These are phyloP conservation scores for Ceratocystis albifundus DNA, from an alignment of 2,329 filamentous ascomycete species.

Conservation along the genomic window DNA sequence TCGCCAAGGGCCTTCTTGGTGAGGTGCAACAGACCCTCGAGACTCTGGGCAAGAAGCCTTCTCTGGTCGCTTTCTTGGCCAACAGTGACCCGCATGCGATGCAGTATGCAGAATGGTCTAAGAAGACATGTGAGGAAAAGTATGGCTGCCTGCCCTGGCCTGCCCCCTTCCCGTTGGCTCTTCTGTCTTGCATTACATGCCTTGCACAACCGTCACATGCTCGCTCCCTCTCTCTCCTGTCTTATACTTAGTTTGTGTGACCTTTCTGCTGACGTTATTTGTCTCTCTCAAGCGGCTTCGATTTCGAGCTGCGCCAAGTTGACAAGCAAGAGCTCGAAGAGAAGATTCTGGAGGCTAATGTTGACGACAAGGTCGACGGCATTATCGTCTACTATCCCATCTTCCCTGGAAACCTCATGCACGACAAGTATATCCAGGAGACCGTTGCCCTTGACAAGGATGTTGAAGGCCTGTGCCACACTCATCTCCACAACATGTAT, in stretches of 20 bases:
- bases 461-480: constrained; percentile 87
- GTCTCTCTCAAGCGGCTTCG: constrained; percentile 58
- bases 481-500: constrained; percentile 98
- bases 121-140: constrained; percentile 94
- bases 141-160: constrained; percentile 39
- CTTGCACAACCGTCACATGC: not conserved
- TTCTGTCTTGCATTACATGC: constrained; percentile 4
- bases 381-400: constrained; percentile 99
- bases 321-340: constrained; percentile 85
- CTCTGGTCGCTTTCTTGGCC: constrained; percentile 81
- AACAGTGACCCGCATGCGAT: constrained; percentile 82
- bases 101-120: constrained; percentile 94
- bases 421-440: constrained; percentile 94
- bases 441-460: constrained; percentile 84
- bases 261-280: constrained; percentile 7
- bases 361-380: constrained; percentile 63
- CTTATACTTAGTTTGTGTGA: not conserved
- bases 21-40: constrained; percentile 69
- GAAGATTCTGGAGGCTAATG: constrained; percentile 72
- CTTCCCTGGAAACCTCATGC: constrained; percentile 64
- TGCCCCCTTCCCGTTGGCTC: not conserved
- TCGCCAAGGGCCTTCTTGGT: constrained; percentile 67
- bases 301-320: constrained; percentile 73
- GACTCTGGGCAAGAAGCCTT: constrained; percentile 60
- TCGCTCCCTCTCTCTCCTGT: not conserved